These are phyloP conservation scores for Trametes pubescens DNA, from an alignment of 1,284 basidiomycete genomes.

Conservation along the genomic window DNA sequence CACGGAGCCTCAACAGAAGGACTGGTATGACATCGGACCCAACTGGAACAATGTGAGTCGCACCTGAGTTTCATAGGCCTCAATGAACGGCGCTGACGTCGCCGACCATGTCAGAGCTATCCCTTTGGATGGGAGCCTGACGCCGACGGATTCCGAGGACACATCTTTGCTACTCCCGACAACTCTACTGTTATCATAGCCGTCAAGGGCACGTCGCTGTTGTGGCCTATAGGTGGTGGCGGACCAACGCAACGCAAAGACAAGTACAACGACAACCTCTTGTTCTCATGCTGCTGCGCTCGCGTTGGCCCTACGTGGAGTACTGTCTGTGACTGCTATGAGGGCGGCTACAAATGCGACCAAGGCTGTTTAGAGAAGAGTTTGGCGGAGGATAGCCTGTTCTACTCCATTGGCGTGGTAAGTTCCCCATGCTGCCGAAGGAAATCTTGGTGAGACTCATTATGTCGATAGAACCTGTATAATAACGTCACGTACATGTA, in stretches of 20 bases:
- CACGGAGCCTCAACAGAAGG: conserved; percentile 55
- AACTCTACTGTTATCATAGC: conserved; percentile 90
- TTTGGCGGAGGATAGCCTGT: conserved; percentile 85
- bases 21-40: conserved; percentile 81
- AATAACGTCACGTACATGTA: conserved; percentile 95
- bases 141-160: conserved; percentile 89
- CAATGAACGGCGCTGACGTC: background rate
- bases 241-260: conserved; percentile 91
- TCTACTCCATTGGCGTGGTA: conserved; percentile 87
- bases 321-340: conserved; percentile 92
- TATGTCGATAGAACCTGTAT: conserved; percentile 76
- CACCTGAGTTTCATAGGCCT: background rate
- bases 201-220: conserved; percentile 94
- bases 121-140: conserved; percentile 95
- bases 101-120: conserved; percentile 56
- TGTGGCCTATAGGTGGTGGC: conserved; percentile 75
- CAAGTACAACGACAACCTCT: conserved; percentile 93
- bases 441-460: background rate
- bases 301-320: conserved; percentile 94
- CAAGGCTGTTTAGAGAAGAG: conserved; percentile 84
- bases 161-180: conserved; percentile 87
- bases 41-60: conserved; percentile 70
- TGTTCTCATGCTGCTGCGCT: conserved; percentile 98
- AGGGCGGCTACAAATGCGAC: conserved; percentile 84
- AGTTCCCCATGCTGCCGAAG: conserved; percentile 37